Evolutionary conservation across 2,329 filamentous ascomycete genomes (phyloP).

Genomic region (Davidsoniella eucalypti): DNA sequence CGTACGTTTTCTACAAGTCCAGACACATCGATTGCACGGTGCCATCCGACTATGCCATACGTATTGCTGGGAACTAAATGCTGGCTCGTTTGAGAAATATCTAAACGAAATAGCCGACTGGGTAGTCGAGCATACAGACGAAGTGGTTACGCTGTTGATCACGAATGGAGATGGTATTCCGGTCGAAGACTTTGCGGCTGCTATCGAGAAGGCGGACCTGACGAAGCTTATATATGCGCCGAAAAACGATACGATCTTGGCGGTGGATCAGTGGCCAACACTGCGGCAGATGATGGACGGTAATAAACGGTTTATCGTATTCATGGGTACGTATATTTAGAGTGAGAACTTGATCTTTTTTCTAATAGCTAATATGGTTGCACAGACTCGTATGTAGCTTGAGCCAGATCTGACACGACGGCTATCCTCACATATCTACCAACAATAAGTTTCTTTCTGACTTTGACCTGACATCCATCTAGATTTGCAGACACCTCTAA

Average conservation of each 20-base stretch:
- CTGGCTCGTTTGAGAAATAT: conserved; percentile 37
- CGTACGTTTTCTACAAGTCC: conserved; percentile 46
- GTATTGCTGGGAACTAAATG: conserved; percentile 41
- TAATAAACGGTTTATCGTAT: conserved; percentile 49
- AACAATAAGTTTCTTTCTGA: neutral
- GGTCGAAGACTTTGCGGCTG: conserved; percentile 35
- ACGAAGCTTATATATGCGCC: conserved; percentile 40
- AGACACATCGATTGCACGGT: conserved; percentile 39
- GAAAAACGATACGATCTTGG: conserved; percentile 19
- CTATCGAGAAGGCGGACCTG: conserved; percentile 39
- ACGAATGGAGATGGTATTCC: conserved; percentile 45
- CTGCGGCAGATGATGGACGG: conserved; percentile 46
- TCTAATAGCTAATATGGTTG: neutral
- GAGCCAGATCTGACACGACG: too few species aligned
- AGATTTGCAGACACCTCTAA: conserved; percentile 28
- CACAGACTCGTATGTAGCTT: conserved; percentile 4
- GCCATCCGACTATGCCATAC: conserved; percentile 48
- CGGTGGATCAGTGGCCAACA: conserved; percentile 49
- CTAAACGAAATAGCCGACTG: conserved; percentile 42
- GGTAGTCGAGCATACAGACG: conserved; percentile 40
- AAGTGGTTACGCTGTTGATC: conserved; percentile 46
- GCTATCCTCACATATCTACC: neutral
- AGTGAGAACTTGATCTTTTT: neutral
- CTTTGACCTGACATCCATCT: neutral
- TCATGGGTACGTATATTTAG: conserved; percentile 37